Evolutionary conservation across 2,329 filamentous ascomycete genomes (phyloP).

Genomic region (Trichoderma sp.): DNA sequence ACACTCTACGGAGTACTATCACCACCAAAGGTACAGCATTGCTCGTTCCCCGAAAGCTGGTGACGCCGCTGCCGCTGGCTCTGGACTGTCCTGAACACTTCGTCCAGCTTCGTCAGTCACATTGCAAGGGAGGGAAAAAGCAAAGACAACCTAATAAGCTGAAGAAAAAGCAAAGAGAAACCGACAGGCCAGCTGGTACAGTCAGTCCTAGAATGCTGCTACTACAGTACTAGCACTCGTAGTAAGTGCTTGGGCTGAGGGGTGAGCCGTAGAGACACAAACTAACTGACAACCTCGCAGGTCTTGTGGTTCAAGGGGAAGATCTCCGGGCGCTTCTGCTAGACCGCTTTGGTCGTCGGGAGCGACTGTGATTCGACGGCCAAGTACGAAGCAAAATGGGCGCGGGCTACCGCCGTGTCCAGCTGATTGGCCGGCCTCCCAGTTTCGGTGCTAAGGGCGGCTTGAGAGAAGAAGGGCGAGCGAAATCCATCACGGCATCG

Average conservation of each 20-base stretch:
- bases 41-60: neutral
- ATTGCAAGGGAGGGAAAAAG: neutral
- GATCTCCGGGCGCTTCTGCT: constrained; percentile 23
- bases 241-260: neutral
- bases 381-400: constrained; percentile 6
- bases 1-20: neutral
- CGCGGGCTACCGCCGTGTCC: constrained; percentile 6
- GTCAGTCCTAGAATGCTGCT: neutral
- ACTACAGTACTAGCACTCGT: neutral
- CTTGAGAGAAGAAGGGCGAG: neutral
- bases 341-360: constrained; percentile 21
- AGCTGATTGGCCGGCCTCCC: constrained; percentile 18
- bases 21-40: neutral
- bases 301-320: constrained; percentile 19
- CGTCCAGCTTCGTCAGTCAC: neutral
- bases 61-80: neutral
- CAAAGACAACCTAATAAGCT: neutral
- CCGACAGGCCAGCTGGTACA: neutral
- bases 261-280: constrained; percentile 4
- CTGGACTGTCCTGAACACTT: neutral
- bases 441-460: constrained; percentile 10
- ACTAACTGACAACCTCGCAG: neutral
- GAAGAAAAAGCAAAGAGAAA: neutral
- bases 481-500: constrained; percentile 7
- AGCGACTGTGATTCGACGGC: constrained; percentile 21